Percentiles rank a stretch among this genome's conserved stretches.
Conservation (phyloP, 2,329 filamentous ascomycete species). For the Trichoderma pleuroti region DNA sequence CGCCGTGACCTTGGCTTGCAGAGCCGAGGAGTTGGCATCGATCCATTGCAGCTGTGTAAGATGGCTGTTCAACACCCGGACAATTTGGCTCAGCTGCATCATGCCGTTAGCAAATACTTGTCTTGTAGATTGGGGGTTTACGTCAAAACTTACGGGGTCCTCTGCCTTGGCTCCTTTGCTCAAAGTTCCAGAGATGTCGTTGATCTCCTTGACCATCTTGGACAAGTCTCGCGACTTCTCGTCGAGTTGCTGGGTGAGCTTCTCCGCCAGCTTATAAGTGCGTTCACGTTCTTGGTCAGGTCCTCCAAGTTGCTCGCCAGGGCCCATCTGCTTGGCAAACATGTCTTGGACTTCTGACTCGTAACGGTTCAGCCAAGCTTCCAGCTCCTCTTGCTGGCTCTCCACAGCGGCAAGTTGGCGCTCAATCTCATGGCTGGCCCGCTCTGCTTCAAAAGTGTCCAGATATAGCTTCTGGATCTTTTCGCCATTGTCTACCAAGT, state of each 20-base stretch:
- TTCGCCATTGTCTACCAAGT: conserved; percentile 88
- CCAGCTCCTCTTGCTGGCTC: conserved; percentile 86
- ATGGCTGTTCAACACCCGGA: conserved; percentile 90
- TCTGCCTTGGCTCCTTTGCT: conserved; percentile 87
- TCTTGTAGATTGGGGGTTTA: conserved; percentile 24
- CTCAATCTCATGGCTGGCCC: conserved; percentile 90
- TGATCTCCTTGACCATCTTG: conserved; percentile 98
- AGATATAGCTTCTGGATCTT: conserved; percentile 93
- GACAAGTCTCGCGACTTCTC: conserved; percentile 90
- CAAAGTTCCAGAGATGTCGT: conserved; percentile 81
- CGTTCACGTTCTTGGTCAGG: conserved; percentile 94
- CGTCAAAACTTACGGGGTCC: conserved; percentile 65
- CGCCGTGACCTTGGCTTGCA: conserved; percentile 77
- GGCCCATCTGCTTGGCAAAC: conserved; percentile 74
- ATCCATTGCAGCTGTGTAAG: conserved; percentile 91
- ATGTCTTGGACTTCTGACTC: conserved; percentile 89
- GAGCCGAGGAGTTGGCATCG: conserved; percentile 74
- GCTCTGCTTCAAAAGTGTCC: conserved; percentile 88
- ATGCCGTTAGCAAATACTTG: neutral
- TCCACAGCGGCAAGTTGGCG: conserved; percentile 86
- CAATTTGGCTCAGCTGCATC: conserved; percentile 81
- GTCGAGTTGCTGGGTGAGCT: conserved; percentile 82
- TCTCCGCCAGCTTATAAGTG: conserved; percentile 95
- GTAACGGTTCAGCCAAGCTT: conserved; percentile 83
- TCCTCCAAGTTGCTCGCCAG: conserved; percentile 71